phyloP scores from a whole-genome alignment of 768 basidiomycete genomes.

The Suillus clintonianus region DNA sequence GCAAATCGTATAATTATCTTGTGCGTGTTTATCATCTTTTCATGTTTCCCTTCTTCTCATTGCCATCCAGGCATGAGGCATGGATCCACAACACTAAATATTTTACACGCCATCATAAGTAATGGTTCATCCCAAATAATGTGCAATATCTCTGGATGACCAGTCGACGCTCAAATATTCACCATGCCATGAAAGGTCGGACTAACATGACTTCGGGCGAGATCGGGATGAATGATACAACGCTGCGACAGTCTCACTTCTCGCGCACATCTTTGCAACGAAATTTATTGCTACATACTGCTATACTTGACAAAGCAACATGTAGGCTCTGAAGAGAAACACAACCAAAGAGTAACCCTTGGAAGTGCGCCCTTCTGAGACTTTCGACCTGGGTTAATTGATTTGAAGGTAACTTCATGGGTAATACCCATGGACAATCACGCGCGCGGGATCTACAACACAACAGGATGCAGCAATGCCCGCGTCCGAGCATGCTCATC shows the following conservation, averaged over 20 bases:
- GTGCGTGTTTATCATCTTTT: slow-evolving; percentile 27
- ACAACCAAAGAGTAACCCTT: background rate
- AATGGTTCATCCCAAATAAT: background rate
- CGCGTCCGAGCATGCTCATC: background rate
- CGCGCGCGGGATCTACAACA: background rate
- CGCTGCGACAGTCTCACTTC: background rate
- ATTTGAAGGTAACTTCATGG: slow-evolving; percentile 27
- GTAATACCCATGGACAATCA: background rate
- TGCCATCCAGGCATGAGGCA: slow-evolving; percentile 24
- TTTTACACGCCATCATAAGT: background rate
- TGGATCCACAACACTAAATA: background rate
- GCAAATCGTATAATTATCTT: slow-evolving; percentile 86
- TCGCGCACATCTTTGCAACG: background rate
- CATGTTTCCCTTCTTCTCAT: background rate
- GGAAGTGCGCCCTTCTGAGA: slow-evolving; percentile 18
- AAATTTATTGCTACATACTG: slow-evolving; percentile 28
- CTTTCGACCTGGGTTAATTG: slow-evolving; percentile 40
- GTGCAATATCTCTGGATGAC: background rate
- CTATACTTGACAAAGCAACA: slow-evolving; percentile 30
- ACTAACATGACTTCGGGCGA: too few species aligned
- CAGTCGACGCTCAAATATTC: background rate
- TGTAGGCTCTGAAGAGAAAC: slow-evolving; percentile 29
- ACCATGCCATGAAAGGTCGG: background rate
- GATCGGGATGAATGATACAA: too few species aligned
- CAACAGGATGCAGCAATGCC: background rate